Evolutionary conservation across 2,329 filamentous ascomycete genomes (phyloP).

Genomic region (Thielaviopsis euricoi): DNA sequence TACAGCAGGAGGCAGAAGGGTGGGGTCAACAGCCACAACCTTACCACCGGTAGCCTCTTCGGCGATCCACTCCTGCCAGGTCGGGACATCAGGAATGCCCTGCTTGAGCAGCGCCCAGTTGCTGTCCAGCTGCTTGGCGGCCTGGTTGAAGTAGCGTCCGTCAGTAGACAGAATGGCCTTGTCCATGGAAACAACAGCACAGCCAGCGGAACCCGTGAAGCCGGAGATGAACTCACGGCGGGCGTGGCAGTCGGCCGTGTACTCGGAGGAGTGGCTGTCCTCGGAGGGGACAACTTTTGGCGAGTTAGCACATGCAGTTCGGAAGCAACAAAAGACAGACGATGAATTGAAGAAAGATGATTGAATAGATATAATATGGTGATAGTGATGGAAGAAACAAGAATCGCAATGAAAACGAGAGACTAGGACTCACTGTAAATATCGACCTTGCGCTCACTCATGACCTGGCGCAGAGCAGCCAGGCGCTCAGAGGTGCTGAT

Average conservation of each 20-base stretch:
- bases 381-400: too few relatives aligned
- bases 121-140: constrained; percentile 69
- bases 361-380: constrained; percentile 10
- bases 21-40: constrained; percentile 77
- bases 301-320: constrained; percentile 13
- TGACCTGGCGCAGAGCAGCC: constrained; percentile 60
- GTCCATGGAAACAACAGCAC: constrained; percentile 70
- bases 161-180: constrained; percentile 88
- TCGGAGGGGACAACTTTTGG: constrained; percentile 84
- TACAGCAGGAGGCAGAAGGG: constrained; percentile 53
- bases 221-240: constrained; percentile 83
- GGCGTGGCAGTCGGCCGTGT: constrained; percentile 90
- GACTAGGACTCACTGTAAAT: constrained; percentile 57
- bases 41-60: constrained; percentile 79
- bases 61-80: constrained; percentile 91
- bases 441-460: constrained; percentile 75
- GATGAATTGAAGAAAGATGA: constrained; percentile 21
- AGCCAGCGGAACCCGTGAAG: constrained; percentile 89
- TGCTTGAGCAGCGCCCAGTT: constrained; percentile 92
- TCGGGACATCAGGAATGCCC: constrained; percentile 82
- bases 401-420: not conserved
- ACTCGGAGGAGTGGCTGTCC: constrained; percentile 95
- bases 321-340: not conserved
- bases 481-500: constrained; percentile 53
- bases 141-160: constrained; percentile 96